These are phyloP conservation scores for Myxozyma kluyveri DNA, from an alignment of 805 yeast species.

Conservation along the genomic window DNA sequence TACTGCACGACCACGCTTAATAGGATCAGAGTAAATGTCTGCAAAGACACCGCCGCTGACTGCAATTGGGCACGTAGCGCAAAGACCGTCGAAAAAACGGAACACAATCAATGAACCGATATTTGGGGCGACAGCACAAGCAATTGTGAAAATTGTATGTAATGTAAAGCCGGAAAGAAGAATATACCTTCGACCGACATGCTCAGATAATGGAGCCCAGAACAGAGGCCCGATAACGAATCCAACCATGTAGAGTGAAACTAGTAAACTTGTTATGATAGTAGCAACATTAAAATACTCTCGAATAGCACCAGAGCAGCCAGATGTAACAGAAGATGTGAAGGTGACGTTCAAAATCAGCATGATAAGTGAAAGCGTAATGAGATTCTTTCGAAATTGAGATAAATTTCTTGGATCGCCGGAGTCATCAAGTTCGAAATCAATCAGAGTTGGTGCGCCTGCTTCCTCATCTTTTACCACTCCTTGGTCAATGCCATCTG, in stretches of 20 bases:
- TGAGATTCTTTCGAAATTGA: conserved; percentile 5
- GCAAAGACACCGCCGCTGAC: conserved; percentile 60
- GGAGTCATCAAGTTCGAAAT: conserved; percentile 24
- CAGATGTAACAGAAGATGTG: conserved; percentile 27
- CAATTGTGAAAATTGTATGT: conserved; percentile 69
- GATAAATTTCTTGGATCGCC: conserved; percentile 22
- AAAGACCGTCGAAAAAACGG: conserved; percentile 53
- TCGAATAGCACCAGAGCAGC: conserved; percentile 36
- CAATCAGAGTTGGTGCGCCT: conserved; percentile 17
- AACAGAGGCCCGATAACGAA: conserved; percentile 80
- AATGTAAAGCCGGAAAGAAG: conserved; percentile 49
- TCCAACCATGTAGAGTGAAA: conserved; percentile 64
- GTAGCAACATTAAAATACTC: conserved; percentile 47
- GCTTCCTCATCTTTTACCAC: too few relatives aligned
- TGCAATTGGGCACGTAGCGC: conserved; percentile 55
- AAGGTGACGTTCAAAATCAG: conserved; percentile 19
- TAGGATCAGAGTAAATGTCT: conserved; percentile 55
- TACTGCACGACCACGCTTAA: conserved; percentile 56
- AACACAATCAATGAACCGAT: conserved; percentile 49
- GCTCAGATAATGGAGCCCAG: conserved; percentile 86
- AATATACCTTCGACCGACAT: conserved; percentile 55
- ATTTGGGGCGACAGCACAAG: conserved; percentile 59
- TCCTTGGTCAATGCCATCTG: too few relatives aligned
- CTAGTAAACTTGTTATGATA: conserved; percentile 47
- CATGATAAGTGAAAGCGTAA: conserved; percentile 3